A percentile compares a stretch with the other conserved stretches of the same genome.
phyloP scores from a whole-genome alignment of 2,329 filamentous ascomycete species.

The Aspergillus brunneoviolaceus region DNA sequence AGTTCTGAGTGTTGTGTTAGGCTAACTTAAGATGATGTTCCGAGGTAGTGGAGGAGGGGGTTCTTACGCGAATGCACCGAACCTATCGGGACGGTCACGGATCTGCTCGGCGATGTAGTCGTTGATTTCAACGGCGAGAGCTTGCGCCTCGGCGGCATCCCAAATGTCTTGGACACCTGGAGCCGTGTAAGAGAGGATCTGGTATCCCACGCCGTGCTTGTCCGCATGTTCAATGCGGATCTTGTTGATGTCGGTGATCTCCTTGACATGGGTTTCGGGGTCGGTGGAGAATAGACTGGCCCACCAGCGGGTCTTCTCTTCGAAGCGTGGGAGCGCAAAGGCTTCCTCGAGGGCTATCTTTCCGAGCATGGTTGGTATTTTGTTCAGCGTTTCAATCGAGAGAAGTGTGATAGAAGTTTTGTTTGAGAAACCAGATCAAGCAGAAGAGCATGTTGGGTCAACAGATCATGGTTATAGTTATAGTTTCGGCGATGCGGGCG shows the following conservation, averaged over 20 bases:
- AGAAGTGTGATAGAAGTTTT: too few species aligned
- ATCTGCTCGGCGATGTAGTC: constrained; percentile 48
- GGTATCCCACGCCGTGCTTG: constrained; percentile 49
- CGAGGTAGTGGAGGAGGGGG: neutral
- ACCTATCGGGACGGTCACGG: constrained; percentile 42
- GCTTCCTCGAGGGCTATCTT: constrained; percentile 65
- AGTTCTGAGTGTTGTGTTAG: constrained; percentile 21
- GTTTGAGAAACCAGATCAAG: neutral
- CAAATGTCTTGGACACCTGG: constrained; percentile 51
- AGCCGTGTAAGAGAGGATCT: constrained; percentile 50
- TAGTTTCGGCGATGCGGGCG: too few species aligned
- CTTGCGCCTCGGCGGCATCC: constrained; percentile 46
- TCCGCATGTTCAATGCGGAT: constrained; percentile 46
- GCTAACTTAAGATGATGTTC: neutral
- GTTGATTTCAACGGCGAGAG: constrained; percentile 48
- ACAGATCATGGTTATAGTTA: neutral
- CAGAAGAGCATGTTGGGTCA: neutral
- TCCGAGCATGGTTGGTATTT: constrained; percentile 50
- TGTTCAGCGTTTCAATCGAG: neutral
- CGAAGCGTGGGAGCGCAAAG: constrained; percentile 59
- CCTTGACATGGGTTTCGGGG: constrained; percentile 56
- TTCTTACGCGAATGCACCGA: constrained; percentile 46
- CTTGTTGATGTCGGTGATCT: constrained; percentile 54
- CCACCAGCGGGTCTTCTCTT: constrained; percentile 62
- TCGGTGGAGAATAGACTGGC: constrained; percentile 60